Conservation (phyloP, 202 grass and related monocot species). For the Hordeum pubiflorum region DNA sequence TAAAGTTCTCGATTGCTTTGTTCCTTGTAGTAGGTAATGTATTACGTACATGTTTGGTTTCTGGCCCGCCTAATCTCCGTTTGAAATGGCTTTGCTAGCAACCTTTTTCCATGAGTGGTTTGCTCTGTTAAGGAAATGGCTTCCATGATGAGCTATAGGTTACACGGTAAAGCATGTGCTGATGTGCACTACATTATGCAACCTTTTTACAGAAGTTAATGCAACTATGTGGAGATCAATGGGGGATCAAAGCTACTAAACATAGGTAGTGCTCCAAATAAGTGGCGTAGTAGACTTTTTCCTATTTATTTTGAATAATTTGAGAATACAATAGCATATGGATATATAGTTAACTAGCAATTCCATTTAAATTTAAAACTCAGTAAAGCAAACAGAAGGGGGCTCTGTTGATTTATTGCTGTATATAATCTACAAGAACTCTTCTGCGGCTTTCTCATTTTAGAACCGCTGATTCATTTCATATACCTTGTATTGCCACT, state of each 20-base stretch:
- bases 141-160: neutral
- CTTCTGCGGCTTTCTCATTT: neutral
- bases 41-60: neutral
- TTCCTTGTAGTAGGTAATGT: constrained; percentile 20
- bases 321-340: neutral
- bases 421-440: neutral
- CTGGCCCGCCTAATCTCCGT: neutral
- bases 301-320: neutral
- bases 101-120: neutral
- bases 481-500: neutral
- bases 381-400: neutral
- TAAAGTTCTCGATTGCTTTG: constrained; percentile 20
- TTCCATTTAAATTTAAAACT: neutral
- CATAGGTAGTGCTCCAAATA: neutral
- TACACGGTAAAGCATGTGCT: constrained; percentile 14
- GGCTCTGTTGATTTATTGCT: neutral
- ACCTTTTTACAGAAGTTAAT: neutral
- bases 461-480: neutral
- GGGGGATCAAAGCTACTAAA: neutral
- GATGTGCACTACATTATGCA: neutral
- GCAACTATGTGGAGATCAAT: neutral
- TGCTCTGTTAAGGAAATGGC: neutral
- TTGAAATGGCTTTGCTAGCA: constrained; percentile 16
- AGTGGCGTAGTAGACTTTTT: neutral
- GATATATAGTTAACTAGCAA: neutral